Evolutionary conservation across 2,329 filamentous ascomycete species (phyloP), one percentile per base, ranked within the genome.

Genomic region (Aspergillus bombycis): DNA sequence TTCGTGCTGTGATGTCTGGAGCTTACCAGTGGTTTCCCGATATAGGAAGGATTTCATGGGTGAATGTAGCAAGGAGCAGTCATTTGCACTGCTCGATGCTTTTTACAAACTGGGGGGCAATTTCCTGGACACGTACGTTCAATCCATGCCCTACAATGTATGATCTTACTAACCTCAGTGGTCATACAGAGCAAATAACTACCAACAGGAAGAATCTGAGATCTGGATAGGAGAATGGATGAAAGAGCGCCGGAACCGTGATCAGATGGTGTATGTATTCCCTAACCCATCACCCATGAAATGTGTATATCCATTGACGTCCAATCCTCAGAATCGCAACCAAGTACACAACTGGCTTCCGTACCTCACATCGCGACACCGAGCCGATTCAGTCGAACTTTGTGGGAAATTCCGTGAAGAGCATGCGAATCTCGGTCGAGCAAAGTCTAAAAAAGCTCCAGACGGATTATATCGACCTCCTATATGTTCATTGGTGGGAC

Each of bases 401-500:
- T 62, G 74, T 74, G 11, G 81, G 81, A 1, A 79, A 73, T 41
- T 60, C 62, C 9, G 66, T 68, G n/a, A 78, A 79, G 57, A 69
- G 65, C 12, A 62, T 79, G 66, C 65, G 64, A 1, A 16, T 74
- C 1, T 69, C 69, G 1, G 54, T 80, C 4, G 65, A 75, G 1
- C 67, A 12, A 14, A 64, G 0, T 70, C 66, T 14, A 63, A 66
- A 66, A 14, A 76, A 75, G 14, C 66, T 80, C 3, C 68, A 74
- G 61, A 78, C 77, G 0, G 57, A 45, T 23, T 80, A 79, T 36
- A 72, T 79, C 38, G 78, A 80, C 61, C 26, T 80, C 11, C 66
- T 75, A 30, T 78, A 75, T 56, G 70, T 78, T 2, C 77, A 78
- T 45, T 74, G 62, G 54, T 91, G 89, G 88, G 89, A 91, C 72